Evolutionary conservation across 768 basidiomycete genomes (phyloP).

Genomic region (Hericium coralloides): DNA sequence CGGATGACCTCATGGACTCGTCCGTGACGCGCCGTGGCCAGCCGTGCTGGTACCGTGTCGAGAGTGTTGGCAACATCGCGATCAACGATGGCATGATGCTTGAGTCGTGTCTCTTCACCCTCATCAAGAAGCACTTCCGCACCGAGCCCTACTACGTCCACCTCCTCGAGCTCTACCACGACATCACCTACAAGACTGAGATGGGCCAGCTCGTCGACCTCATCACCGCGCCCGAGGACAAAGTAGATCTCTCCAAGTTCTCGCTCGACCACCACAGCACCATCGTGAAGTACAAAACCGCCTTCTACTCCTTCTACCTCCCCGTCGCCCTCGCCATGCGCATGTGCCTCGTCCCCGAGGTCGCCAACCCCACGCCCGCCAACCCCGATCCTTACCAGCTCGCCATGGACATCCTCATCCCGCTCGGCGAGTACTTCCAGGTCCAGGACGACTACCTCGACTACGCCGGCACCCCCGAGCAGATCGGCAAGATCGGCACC

Average conservation of each 20-base stretch:
- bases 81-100: constrained; percentile 98
- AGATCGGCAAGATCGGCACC: constrained; percentile 94
- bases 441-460: constrained; percentile 97
- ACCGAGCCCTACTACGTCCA: constrained; percentile 77
- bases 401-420: constrained; percentile 76
- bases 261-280: constrained; percentile 80
- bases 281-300: constrained; percentile 96
- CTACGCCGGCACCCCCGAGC: constrained; percentile 80
- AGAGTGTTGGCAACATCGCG: constrained; percentile 71
- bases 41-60: constrained; percentile 85
- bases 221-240: constrained; percentile 89
- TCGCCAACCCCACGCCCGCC: constrained; percentile 34
- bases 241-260: constrained; percentile 82
- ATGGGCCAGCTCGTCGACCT: constrained; percentile 95
- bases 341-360: constrained; percentile 53
- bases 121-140: constrained; percentile 84
- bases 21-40: constrained; percentile 91
- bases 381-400: constrained; percentile 54
- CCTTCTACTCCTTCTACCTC: constrained; percentile 97
- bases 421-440: constrained; percentile 97
- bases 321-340: constrained; percentile 93
- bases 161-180: constrained; percentile 86
- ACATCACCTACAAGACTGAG: constrained; percentile 84
- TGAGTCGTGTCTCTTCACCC: constrained; percentile 84
- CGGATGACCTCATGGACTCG: constrained; percentile 96